Evolutionary conservation across 164 flowering plant species (phyloP).

Genomic region (Paratinospora sagittata): DNA sequence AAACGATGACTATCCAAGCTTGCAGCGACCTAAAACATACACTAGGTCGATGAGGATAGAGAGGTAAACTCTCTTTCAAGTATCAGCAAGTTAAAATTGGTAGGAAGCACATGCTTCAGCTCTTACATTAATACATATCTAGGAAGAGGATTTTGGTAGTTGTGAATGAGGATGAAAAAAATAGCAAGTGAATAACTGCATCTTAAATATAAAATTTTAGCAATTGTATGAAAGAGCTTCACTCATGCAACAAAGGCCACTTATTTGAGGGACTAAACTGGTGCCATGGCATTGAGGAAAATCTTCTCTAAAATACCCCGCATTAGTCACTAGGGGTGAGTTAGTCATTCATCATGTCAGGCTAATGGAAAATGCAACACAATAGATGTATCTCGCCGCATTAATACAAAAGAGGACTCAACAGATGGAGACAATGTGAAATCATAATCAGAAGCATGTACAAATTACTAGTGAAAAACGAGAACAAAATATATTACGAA

Average conservation of each 20-base stretch:
- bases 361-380: background rate
- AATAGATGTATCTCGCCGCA: background rate
- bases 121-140: too few relatives aligned
- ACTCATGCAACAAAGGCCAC: background rate
- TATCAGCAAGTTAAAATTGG: too few relatives aligned
- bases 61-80: too few relatives aligned
- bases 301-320: background rate
- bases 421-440: background rate
- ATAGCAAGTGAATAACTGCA: background rate
- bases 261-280: background rate
- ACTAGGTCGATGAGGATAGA: too few relatives aligned
- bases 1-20: too few relatives aligned
- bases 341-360: background rate
- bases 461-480: background rate
- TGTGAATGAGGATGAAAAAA: too few relatives aligned
- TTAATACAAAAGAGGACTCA: background rate
- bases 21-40: too few relatives aligned
- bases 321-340: background rate
- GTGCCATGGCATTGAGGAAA: background rate
- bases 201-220: background rate
- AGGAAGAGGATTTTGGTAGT: too few relatives aligned
- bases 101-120: too few relatives aligned
- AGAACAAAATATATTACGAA: slow-evolving; percentile 18
- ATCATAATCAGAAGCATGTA: background rate
- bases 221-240: background rate